phyloP scores from a whole-genome alignment of 768 basidiomycete genomes.

The Sistotremastrum niveocremeum region DNA sequence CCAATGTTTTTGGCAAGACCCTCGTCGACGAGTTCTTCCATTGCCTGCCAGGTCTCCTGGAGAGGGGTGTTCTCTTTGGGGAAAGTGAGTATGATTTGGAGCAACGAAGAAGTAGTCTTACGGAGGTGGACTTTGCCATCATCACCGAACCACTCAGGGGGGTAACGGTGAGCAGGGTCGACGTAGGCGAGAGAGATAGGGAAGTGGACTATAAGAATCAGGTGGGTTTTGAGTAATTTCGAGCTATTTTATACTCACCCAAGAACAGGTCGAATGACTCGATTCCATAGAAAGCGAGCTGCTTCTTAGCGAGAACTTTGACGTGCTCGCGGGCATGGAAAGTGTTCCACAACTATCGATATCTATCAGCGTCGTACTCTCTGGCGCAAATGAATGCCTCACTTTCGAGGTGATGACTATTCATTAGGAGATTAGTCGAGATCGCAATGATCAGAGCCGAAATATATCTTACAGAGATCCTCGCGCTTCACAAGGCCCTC shows the following conservation, averaged over 20 bases:
- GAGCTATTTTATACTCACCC: neutral
- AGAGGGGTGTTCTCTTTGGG: slow-evolving; percentile 47
- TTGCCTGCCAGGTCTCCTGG: slow-evolving; percentile 70
- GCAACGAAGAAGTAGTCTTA: slow-evolving; percentile 18
- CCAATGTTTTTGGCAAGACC: slow-evolving; percentile 71
- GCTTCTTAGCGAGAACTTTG: slow-evolving; percentile 39
- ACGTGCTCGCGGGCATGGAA: slow-evolving; percentile 64
- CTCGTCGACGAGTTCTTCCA: slow-evolving; percentile 68
- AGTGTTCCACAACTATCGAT: slow-evolving; percentile 68
- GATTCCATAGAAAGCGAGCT: slow-evolving; percentile 71
- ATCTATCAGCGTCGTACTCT: neutral
- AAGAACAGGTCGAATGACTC: slow-evolving; percentile 75
- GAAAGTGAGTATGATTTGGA: neutral
- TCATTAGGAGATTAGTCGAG: no score
- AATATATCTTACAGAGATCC: slow-evolving; percentile 54
- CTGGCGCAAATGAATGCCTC: slow-evolving; percentile 5
- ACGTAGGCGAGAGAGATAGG: slow-evolving; percentile 74
- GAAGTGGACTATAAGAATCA: slow-evolving; percentile 46
- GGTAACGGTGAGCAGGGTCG: slow-evolving; percentile 61
- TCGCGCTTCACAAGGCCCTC: slow-evolving; percentile 81
- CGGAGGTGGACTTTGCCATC: slow-evolving; percentile 56
- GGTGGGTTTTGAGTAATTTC: slow-evolving; percentile 1
- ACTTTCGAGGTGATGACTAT: slow-evolving; percentile 78
- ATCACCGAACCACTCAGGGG: slow-evolving; percentile 71
- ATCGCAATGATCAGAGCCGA: neutral